Percentiles rank a stretch among this genome's conserved stretches.
phyloP scores from a whole-genome alignment of 1,139 yeast species.

The Magnusiomyces paraingens region DNA sequence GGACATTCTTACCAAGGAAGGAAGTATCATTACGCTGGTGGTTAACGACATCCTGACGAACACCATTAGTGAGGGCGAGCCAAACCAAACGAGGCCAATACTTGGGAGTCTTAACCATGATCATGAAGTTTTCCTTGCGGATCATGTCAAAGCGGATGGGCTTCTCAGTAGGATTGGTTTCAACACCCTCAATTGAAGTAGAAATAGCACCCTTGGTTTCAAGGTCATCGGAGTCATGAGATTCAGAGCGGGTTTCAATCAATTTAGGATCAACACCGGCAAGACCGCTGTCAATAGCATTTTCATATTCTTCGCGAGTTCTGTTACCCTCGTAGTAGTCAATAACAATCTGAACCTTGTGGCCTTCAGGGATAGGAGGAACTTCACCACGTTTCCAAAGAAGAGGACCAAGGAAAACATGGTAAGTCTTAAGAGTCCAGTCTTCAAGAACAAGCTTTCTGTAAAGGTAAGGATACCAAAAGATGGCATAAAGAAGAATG shows the following conservation, averaged over 20 bases:
- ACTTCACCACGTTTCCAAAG: slow-evolving; percentile 46
- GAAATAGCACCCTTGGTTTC: slow-evolving; percentile 6
- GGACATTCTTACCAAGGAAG: slow-evolving; percentile 33
- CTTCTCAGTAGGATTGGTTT: slow-evolving; percentile 2
- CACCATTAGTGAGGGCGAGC: slow-evolving; percentile 52
- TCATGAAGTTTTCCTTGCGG: slow-evolving; percentile 12
- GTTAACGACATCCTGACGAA: slow-evolving; percentile 55
- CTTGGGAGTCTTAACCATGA: slow-evolving; percentile 33
- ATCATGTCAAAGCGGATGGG: slow-evolving; percentile 16
- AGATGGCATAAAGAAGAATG: slow-evolving; percentile 43
- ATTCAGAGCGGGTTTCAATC: background rate
- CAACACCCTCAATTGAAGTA: slow-evolving; percentile 11
- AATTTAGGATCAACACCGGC: slow-evolving; percentile 15
- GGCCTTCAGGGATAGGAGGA: slow-evolving; percentile 61
- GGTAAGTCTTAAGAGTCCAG: slow-evolving; percentile 55
- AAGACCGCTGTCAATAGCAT: slow-evolving; percentile 17
- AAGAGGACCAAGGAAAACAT: slow-evolving; percentile 50
- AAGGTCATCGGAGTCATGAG: slow-evolving; percentile 9
- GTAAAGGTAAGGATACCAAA: slow-evolving; percentile 57
- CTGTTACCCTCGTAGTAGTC: slow-evolving; percentile 66
- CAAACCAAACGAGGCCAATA: slow-evolving; percentile 49
- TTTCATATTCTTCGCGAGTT: slow-evolving; percentile 28
- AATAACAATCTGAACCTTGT: slow-evolving; percentile 38
- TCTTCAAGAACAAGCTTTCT: slow-evolving; percentile 58
- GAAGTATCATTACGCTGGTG: slow-evolving; percentile 40